A percentile compares a stretch with the other conserved stretches of the same genome.
These are phyloP conservation scores for Pseudogymnoascus sp. DNA, from an alignment of 2,329 filamentous ascomycete genomes.

Conservation along the genomic window DNA sequence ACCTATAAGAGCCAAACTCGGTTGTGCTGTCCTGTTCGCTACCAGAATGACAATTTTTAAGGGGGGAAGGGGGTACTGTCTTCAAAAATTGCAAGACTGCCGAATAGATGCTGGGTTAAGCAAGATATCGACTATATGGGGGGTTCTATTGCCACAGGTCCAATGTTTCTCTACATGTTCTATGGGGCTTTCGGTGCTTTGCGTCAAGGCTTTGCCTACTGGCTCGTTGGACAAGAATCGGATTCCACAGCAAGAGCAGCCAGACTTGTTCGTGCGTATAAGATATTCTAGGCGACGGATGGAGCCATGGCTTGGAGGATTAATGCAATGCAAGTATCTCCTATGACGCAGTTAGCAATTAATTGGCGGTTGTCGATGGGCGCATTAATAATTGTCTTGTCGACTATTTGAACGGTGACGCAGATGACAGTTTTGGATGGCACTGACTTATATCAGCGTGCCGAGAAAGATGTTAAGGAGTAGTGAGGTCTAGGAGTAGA, in stretches of 20 bases:
- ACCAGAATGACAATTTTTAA: conserved; percentile 71
- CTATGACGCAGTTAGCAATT: conserved; percentile 37
- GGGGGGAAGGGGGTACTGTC: conserved; percentile 76
- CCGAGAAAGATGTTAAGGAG: not conserved
- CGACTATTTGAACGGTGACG: conserved; percentile 35
- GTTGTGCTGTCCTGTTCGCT: conserved; percentile 52
- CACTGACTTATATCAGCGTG: not conserved
- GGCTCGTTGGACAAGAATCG: conserved; percentile 46
- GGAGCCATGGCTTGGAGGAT: conserved; percentile 40
- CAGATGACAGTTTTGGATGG: conserved; percentile 19
- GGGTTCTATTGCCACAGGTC: conserved; percentile 63
- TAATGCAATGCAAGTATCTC: conserved; percentile 29
- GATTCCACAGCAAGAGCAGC: conserved; percentile 35
- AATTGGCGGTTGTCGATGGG: conserved; percentile 40
- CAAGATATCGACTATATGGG: conserved; percentile 10
- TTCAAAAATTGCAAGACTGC: conserved; percentile 58
- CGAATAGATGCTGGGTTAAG: conserved; percentile 28
- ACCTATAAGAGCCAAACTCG: conserved; percentile 57
- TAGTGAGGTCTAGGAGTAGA: not conserved
- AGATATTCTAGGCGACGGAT: conserved; percentile 36
- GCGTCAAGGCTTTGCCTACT: conserved; percentile 89
- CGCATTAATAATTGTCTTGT: conserved; percentile 34
- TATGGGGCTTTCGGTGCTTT: conserved; percentile 84
- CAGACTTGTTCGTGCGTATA: conserved; percentile 39
- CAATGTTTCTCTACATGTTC: conserved; percentile 85